phyloP scores from a whole-genome alignment of 1,284 basidiomycete genomes.

The Fomitopsis schrenkii region DNA sequence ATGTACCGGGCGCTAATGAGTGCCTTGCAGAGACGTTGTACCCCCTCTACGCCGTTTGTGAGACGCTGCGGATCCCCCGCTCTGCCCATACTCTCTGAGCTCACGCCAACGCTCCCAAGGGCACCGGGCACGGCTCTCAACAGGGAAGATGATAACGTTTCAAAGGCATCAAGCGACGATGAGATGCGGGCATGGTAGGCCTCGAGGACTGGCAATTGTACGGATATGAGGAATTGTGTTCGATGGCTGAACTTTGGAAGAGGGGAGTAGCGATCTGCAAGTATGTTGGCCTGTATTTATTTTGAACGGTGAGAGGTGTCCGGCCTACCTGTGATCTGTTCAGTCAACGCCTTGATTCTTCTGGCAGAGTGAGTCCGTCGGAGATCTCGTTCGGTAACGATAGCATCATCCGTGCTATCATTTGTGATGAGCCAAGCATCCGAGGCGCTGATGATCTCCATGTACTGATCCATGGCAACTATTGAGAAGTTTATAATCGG shows the following conservation, averaged over 20 bases:
- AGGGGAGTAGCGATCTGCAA: constrained; percentile 81
- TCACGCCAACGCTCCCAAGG: constrained; percentile 42
- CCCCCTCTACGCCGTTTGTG: constrained; percentile 77
- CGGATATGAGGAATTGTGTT: constrained; percentile 76
- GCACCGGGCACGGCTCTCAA: constrained; percentile 90
- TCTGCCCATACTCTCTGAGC: constrained; percentile 28
- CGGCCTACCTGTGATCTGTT: constrained; percentile 78
- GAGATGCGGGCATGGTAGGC: constrained; percentile 76
- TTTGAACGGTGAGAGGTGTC: background rate
- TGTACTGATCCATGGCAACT: constrained; percentile 80
- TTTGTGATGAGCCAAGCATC: constrained; percentile 90
- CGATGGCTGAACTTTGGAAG: constrained; percentile 78
- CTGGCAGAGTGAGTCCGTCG: constrained; percentile 78
- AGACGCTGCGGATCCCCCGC: constrained; percentile 52
- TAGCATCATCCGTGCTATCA: constrained; percentile 47
- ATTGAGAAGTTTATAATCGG: background rate
- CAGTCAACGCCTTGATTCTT: constrained; percentile 76
- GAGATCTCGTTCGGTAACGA: constrained; percentile 36
- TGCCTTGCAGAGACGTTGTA: constrained; percentile 80
- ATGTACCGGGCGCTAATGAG: constrained; percentile 75
- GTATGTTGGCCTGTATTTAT: background rate
- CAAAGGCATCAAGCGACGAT: constrained; percentile 89
- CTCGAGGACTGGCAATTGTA: constrained; percentile 85
- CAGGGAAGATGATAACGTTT: constrained; percentile 83
- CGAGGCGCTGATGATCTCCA: constrained; percentile 73